Evolutionary conservation across 23 red algal genomes (phyloP).

Genomic region (Gracilariopsis chorda): DNA sequence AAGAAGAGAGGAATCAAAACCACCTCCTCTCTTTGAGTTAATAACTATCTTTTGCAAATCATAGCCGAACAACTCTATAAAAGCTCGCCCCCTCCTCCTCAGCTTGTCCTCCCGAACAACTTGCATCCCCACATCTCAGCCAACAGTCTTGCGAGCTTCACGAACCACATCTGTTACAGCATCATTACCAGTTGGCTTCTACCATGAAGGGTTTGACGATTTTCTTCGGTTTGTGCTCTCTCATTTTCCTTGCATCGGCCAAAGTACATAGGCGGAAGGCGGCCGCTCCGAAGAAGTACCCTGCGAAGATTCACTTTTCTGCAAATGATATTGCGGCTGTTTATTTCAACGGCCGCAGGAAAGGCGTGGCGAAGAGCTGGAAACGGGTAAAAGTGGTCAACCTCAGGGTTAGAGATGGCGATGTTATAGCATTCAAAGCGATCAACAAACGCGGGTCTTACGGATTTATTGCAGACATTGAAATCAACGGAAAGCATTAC

Average conservation of each 20-base stretch:
- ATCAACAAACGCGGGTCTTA: neutral
- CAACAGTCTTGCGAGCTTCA: no score
- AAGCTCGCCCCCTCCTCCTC: no score
- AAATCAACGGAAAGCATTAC: neutral
- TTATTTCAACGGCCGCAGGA: neutral
- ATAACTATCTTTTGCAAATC: no score
- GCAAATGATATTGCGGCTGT: neutral
- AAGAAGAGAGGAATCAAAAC: no score
- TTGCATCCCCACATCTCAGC: no score
- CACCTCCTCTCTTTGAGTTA: no score
- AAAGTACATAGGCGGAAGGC: neutral
- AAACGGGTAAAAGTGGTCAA: neutral
- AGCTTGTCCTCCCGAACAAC: no score
- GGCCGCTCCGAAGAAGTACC: neutral
- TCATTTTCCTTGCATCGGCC: neutral
- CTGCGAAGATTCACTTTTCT: neutral
- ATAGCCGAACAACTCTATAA: no score
- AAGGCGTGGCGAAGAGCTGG: neutral
- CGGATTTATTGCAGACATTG: neutral
- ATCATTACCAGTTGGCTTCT: no score
- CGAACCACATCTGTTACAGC: no score
- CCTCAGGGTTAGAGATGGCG: neutral
- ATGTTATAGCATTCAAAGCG: neutral
- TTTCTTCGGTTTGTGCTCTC: neutral
- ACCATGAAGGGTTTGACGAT: no score